phyloP scores from a whole-genome alignment of 805 yeast genomes.

The Pichia thaimueangensis region DNA sequence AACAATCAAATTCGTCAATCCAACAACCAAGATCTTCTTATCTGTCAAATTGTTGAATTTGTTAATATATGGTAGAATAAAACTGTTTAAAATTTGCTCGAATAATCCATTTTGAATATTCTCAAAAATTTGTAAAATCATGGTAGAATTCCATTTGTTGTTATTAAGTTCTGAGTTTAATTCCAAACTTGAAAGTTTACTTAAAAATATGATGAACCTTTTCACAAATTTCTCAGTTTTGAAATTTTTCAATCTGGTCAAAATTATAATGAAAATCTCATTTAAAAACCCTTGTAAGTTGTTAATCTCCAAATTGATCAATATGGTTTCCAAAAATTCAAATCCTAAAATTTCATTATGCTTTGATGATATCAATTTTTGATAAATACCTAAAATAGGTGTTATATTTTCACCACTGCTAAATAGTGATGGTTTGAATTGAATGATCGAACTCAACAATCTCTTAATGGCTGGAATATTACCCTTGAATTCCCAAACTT shows the following conservation, averaged over 20 bases:
- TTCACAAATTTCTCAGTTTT: slow-evolving; percentile 78
- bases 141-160: slow-evolving; percentile 30
- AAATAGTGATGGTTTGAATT: slow-evolving; percentile 39
- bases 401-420: slow-evolving; percentile 39
- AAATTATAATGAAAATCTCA: slow-evolving; percentile 67
- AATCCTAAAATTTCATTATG: slow-evolving; percentile 77
- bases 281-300: slow-evolving; percentile 49
- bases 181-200: slow-evolving; percentile 23
- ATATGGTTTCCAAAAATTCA: slow-evolving; percentile 69
- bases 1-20: slow-evolving; percentile 39
- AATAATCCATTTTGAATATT: slow-evolving; percentile 61
- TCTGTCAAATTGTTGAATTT: slow-evolving; percentile 36
- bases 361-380: slow-evolving; percentile 81
- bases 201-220: slow-evolving; percentile 59
- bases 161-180: slow-evolving; percentile 27
- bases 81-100: slow-evolving; percentile 41
- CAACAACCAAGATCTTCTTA: slow-evolving; percentile 42
- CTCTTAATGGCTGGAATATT: slow-evolving; percentile 91
- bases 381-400: slow-evolving; percentile 94
- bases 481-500: slow-evolving; percentile 89
- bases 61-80: slow-evolving; percentile 45
- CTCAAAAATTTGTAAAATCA: slow-evolving; percentile 60
- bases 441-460: slow-evolving; percentile 60
- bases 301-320: slow-evolving; percentile 48
- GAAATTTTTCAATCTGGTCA: slow-evolving; percentile 74